Base-by-base conservation (phyloP, 2,329 filamentous ascomycete species). In the Raffaelea ambrosiae region DNA sequence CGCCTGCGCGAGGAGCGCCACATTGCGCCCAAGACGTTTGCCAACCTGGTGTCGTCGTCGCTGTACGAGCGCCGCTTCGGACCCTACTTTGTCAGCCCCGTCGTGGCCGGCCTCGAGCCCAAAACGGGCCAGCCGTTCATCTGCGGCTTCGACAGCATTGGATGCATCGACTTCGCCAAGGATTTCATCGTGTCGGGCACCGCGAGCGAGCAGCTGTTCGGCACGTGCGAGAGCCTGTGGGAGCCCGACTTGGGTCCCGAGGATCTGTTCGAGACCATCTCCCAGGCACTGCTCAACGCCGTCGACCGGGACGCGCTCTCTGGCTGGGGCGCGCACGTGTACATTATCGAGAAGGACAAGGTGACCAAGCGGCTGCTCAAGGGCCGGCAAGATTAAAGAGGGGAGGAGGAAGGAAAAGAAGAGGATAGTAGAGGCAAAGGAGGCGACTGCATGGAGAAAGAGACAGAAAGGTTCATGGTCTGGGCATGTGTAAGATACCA, bases 281-380 rank as follows among this genome's bases (percentile, higher is more conserved):
- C 93, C 43, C 93, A 98, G 72, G 83, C 91, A 46, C 77, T 98
- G 51, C 77, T 98, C 58, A 97, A 94, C 69, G 93, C 93, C 51
- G 88, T 97, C 50, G 93, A 98, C 69, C 81, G 93, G 71, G 93
- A 98, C 69, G 93, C 93, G 46, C 76, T 98, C 54, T 96, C 91
- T 35, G 93, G 93, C 55, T 97, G 93, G 93, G 93, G 93, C 65
- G 93, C 93, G 36, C 89, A 98, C 64, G 93, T 98, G 59, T 98
- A 97, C 73, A 95, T 98, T 63, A 95, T 98, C 67, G 93, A 97
- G 77, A 98, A 98, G 80, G 90, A 95, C 74, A 97, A 97, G 86
- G 88, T 98, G 54, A 97, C 93, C 62, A 96, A 97, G 84, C 80
- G 93, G 67, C 81, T 98, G 82, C 76, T 98, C 68, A 97, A 97